phyloP scores from a whole-genome alignment of 2,329 filamentous ascomycete species.

The Calonectria montana region DNA sequence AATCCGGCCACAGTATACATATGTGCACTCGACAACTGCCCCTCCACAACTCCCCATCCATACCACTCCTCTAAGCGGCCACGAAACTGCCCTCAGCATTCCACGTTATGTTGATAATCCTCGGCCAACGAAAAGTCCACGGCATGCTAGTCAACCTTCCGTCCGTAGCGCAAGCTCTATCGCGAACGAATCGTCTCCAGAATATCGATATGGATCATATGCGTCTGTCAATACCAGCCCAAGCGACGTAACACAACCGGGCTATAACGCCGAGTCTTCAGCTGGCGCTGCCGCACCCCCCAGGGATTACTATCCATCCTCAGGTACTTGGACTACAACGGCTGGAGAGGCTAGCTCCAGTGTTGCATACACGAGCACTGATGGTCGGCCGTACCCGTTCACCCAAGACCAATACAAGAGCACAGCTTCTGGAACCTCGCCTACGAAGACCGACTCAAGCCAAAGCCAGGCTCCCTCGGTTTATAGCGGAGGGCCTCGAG shows the following conservation, averaged over 20 bases:
- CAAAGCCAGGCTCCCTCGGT: slow-evolving; percentile 53
- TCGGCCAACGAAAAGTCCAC: slow-evolving; percentile 67
- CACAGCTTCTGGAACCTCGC: slow-evolving; percentile 37
- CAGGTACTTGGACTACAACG: slow-evolving; percentile 63
- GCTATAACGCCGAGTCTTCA: slow-evolving; percentile 47
- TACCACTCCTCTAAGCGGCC: slow-evolving; percentile 47
- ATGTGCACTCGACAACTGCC: slow-evolving; percentile 62
- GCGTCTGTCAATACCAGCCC: slow-evolving; percentile 43
- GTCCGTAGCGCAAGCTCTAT: slow-evolving; percentile 63
- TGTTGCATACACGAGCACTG: slow-evolving; percentile 58
- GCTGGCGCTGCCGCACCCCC: slow-evolving; percentile 42
- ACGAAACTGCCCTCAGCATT: slow-evolving; percentile 62
- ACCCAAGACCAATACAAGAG: slow-evolving; percentile 60
- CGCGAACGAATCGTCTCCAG: slow-evolving; percentile 60
- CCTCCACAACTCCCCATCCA: slow-evolving; percentile 61
- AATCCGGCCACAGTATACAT: slow-evolving; percentile 67
- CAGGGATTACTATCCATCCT: slow-evolving; percentile 66
- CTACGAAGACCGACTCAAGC: slow-evolving; percentile 50
- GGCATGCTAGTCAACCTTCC: slow-evolving; percentile 65
- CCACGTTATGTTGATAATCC: slow-evolving; percentile 69
- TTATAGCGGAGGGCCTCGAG: slow-evolving; percentile 53
- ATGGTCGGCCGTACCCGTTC: slow-evolving; percentile 61
- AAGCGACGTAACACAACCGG: slow-evolving; percentile 47
- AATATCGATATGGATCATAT: slow-evolving; percentile 68
- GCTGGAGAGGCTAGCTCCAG: slow-evolving; percentile 59